Evolutionary conservation across 2,329 filamentous ascomycete species (phyloP), one percentile per base, ranked within the genome.

Genomic region (Alternaria sp.): DNA sequence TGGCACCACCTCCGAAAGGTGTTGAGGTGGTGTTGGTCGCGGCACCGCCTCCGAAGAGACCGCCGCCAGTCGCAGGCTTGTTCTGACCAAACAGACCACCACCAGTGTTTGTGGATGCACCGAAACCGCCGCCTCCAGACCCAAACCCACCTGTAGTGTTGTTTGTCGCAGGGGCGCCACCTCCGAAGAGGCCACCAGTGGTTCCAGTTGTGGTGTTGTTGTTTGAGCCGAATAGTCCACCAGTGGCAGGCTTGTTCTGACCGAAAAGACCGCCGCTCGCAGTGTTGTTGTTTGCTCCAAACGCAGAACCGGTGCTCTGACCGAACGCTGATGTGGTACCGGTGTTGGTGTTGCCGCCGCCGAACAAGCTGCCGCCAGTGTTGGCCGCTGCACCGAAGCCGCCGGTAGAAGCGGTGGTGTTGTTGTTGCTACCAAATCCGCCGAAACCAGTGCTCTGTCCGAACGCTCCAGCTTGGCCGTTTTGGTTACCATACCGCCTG

Each of bases 401-500:
- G 37, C 37, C 83, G 66, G 82, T 74, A 12, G 73, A 71, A 12
- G 68, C 65, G 30, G 70, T 75, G 37, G 68, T 67, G 15, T 67
- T 75, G 63, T 78, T 84, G 65, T 72, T 81, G 61, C 73, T 73
- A 20, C 76, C 76, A 53, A 81, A 85, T 2, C 82, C 83, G 23
- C 82, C 82, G 66, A 89, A 89, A 4, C 82, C 82, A 64, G 86
- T 87, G 70, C 84, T 86, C 62, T 89, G 85, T 18, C 94, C 95
- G 79, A 97, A 97, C 8, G 91, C 92, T 62, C 94, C 94, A 50
- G 88, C 84, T 69, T 94, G 91, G 28, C 93, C 93, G 65, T 91
- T 93, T 45, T 87, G 87, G 80, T 95, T 97, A 33, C 94, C 96
- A 77, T 88, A 93, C 58, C 91, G 90, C 63, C 94, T 89, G 55